Conservation (phyloP, 306 rosid genomes). For the Cicer chorassanicum region DNA sequence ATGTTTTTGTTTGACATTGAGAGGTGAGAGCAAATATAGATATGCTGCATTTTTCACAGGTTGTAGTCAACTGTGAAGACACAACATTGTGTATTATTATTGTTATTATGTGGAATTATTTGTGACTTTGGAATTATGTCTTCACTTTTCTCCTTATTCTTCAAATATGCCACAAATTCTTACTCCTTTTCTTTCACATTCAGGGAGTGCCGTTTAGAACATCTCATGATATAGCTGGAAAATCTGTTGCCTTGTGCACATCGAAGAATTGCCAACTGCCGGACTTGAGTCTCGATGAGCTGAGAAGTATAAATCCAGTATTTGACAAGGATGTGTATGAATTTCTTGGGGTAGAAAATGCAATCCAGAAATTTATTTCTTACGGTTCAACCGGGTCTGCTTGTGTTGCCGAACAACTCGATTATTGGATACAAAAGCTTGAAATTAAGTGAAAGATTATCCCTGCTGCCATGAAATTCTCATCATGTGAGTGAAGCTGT, state of each 20-base stretch:
- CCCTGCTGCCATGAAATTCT: slow-evolving; percentile 17
- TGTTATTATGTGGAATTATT: neutral
- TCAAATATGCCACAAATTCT: slow-evolving; percentile 7
- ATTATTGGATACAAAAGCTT: slow-evolving; percentile 69
- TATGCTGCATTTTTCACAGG: slow-evolving; percentile 5
- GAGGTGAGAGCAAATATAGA: slow-evolving; percentile 8
- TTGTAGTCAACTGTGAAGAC: slow-evolving; percentile 23
- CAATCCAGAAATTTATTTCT: slow-evolving; percentile 78
- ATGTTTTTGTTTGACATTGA: slow-evolving; percentile 18
- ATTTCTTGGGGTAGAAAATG: slow-evolving; percentile 83
- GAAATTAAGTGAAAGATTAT: slow-evolving; percentile 49
- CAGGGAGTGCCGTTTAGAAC: slow-evolving; percentile 96
- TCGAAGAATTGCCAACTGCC: slow-evolving; percentile 67
- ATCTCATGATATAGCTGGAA: slow-evolving; percentile 91
- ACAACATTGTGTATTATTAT: neutral
- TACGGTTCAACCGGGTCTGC: slow-evolving; percentile 93
- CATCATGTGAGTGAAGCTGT: neutral
- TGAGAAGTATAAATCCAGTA: slow-evolving; percentile 59
- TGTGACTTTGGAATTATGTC: slow-evolving; percentile 15
- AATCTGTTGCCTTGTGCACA: slow-evolving; percentile 77
- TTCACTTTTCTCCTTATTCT: neutral
- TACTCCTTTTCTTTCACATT: slow-evolving; percentile 27
- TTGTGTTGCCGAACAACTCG: slow-evolving; percentile 77
- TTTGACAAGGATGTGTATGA: slow-evolving; percentile 85
- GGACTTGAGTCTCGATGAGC: slow-evolving; percentile 75